Base-by-base conservation (phyloP, 495 filamentous ascomycete genomes). In the Podospora anserina region DNA sequence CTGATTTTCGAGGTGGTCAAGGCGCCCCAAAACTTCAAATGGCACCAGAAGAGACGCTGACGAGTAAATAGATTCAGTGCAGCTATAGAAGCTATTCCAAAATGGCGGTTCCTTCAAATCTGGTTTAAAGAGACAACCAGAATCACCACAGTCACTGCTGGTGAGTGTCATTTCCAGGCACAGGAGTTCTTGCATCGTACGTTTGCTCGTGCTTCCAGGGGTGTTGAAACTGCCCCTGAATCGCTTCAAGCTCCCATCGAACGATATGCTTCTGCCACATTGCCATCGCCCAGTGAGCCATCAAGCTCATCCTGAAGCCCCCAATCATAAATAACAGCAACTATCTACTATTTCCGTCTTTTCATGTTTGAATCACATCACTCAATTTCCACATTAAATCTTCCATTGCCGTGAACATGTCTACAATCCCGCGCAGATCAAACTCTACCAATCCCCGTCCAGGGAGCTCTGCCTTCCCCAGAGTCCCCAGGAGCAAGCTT, bases 391-490 rank as follows among this genome's bases (percentile, higher is more conserved):
- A 66, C 27, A 15, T 15, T 16, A 63, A 55, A 30, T 49, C 44
- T 55, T 4, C n/a, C 30, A 20, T 34, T 9, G 32, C 15, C 44
- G 27, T 55, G 7, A 32, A n/a, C 30, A 53, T 61, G 32, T 60
- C 70, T 44, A 18, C 61, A 5, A 9, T 53, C 11, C 70, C 62
- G n/a, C 67, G 59, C 27, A 66, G 69, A 28, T 53, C 64, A 56
- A 73, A 75, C 62, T 73, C 72, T 27, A 73, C 68, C 28, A 68
- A 74, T 44, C 70, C 74, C n/a, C 72, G 72, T 7, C 67, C 72
- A 1, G 74, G 72, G 0, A 74, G 59, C 23, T 61, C 70, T 3
- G 28, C 53, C 26, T 76, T 76, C 19, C 74, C 72, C 5, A 61
- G 61, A 7, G 66, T 62, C 55, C 60, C 72, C 28, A 68, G 64